A percentile compares a stretch with the other conserved stretches of the same genome.
Conservation (phyloP, 2,329 filamentous ascomycete species). For the Ascocoryne sarcoides region DNA sequence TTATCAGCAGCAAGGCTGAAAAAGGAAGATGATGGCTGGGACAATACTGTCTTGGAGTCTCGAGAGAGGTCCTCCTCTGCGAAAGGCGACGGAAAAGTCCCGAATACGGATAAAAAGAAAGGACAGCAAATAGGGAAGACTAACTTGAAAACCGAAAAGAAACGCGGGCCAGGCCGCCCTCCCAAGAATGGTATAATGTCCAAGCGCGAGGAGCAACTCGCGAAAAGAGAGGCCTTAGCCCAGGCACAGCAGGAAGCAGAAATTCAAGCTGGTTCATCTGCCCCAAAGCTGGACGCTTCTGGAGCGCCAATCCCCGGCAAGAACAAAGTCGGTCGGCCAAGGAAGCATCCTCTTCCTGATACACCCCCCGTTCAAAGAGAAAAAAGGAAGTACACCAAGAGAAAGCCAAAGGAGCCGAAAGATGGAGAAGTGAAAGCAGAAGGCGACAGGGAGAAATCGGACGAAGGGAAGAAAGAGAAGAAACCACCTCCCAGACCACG, state of each 20-base stretch:
- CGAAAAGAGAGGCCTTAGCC: slow-evolving; percentile 41
- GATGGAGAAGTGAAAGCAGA: slow-evolving; percentile 44
- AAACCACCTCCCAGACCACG: slow-evolving; percentile 25
- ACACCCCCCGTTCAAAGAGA: slow-evolving; percentile 41
- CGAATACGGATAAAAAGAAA: slow-evolving; percentile 5
- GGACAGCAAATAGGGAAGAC: background rate
- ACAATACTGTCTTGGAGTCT: background rate
- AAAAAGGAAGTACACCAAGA: slow-evolving; percentile 58
- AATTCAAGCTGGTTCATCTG: slow-evolving; percentile 30
- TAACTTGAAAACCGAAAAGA: slow-evolving; percentile 28
- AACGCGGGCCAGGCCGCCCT: slow-evolving; percentile 66
- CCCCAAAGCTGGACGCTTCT: background rate
- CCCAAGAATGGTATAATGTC: slow-evolving; percentile 81
- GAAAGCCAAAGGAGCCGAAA: slow-evolving; percentile 47
- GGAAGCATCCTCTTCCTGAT: slow-evolving; percentile 50
- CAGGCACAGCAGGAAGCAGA: slow-evolving; percentile 20
- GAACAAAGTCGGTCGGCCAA: slow-evolving; percentile 55
- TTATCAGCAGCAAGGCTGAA: no score
- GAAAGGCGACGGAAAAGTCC: background rate
- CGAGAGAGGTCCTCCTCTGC: background rate
- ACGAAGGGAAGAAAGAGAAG: slow-evolving; percentile 47
- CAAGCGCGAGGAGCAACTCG: slow-evolving; percentile 57
- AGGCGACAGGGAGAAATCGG: slow-evolving; percentile 44
- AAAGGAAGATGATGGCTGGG: background rate
- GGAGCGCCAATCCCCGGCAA: slow-evolving; percentile 31